Base-by-base conservation (phyloP, 192 early-diverging fungal species). In the Backusella tuberculispora region DNA sequence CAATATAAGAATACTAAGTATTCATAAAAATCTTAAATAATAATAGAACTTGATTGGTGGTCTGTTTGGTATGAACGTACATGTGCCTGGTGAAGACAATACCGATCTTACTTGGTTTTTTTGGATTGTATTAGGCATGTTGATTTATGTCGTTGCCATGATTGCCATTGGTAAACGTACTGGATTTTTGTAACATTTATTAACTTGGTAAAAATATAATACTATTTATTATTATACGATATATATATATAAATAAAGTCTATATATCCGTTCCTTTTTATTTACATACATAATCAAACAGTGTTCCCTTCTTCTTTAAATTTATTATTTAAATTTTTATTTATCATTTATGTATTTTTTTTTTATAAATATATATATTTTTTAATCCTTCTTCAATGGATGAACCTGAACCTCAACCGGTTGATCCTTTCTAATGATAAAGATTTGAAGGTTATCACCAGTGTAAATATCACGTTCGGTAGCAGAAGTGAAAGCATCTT, bases 391-490 rank as follows among this genome's bases (percentile, higher is more conserved):
- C 92, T 97, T 99, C 84, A 99, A 88, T 66, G 85, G 87, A 75
- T 88, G 85, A 74, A 81, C 85, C 80, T 93, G 84, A 73, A 92
- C 85, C 42, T 91, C 86, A 53, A 96, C 90, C 41, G 94, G 94
- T 21, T 60, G 63, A 13, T 88, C 88, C 76, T 81, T 88, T 50
- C 87, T 93, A 69, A 99, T 91, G 41, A 95, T 86, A 84, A 93
- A 97, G 75, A 99, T 92, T 74, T 99, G 94, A 12, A 98, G 85
- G 80, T 86, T 90, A 83, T 99, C 98, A 74, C 98, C 98, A 21
- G 98, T 99, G 83, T 98, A 92, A 66, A 99, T 99, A 81, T 99
- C 97, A 70, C 98, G 94, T 88, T 99, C 98, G 3, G 98, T 93
- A 17, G 97, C 97, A 37, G 92, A 90, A 5, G 94, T 96, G 80